Base-by-base conservation (phyloP, 495 filamentous ascomycete genomes). In the Neurospora terricola region DNA sequence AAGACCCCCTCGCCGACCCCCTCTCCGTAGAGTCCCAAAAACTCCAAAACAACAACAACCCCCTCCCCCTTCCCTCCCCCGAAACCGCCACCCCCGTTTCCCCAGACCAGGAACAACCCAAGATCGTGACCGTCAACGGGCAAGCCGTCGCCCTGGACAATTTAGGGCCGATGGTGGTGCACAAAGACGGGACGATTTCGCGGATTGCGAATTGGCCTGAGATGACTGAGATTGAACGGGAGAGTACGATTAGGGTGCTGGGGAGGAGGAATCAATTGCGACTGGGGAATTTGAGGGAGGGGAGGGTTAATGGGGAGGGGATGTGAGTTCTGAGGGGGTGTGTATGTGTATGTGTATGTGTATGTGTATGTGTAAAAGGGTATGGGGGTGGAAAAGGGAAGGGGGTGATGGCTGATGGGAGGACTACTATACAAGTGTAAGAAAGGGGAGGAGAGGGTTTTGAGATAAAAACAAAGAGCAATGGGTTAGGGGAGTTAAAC, bases 121-220 rank as follows among this genome's bases (percentile, higher is more conserved):
- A 89, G 6, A 84, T 87, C n/a, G 78, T 91, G 2, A 83, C 85
- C 66, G 83, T 83, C 6, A 86, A 86, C 76, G 83, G 82, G 4
- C 80, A 82, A 4, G 80, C 83, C 1, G 82, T 89, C 3, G 84
- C 82, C 18, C 80, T 91, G 0, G 88, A 90, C 77, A 83, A 87
- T 71, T 78, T 92, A 0, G 90, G 90, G 0, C 90, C 90, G 4
- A 85, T 91, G 80, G 88, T 92, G 2, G 88, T 92, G n/a, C 90
- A 90, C 75, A 77, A 83, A 43, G 89, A 92, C 80, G 90, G 90
- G 16, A 87, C 88, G 23, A 77, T 91, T 40, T 87, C 88, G 75
- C 87, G 89, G 23, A 90, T 92, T 73, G 76, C 84, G 72, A 92
- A 92, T 81, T 92, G 90, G 90, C 82, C 79, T 38, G 81, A 89